Base-by-base conservation (phyloP, 192 early-diverging fungal genomes). In the Coemansia sp. region DNA sequence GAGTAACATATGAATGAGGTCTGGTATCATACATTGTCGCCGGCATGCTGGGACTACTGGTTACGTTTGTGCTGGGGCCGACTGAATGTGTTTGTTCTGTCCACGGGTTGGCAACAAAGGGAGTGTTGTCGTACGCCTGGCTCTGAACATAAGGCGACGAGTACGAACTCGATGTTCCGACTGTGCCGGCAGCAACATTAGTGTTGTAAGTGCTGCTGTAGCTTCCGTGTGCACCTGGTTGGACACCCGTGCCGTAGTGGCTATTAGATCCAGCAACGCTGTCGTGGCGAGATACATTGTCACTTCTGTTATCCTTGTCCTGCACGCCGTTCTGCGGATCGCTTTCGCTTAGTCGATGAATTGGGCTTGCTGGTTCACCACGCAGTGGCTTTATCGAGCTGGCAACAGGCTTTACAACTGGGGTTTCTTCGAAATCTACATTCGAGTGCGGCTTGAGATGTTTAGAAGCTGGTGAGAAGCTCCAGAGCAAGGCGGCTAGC, bases 401-500 rank as follows among this genome's bases (percentile, higher is more conserved):
- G 5, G 43, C 43, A 3, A 30, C 58, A 18, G 53, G 46, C 46
- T 66, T 64, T 34, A 52, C 24, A 34, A 52, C 57, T 27, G 56
- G 63, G 17, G 46, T 39, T 13, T 63, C 57, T 0, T 19, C 21
- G 14, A 48, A 27, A 37, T 43, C 46, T 33, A 15, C 58, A 33
- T 23, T 46, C 30, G 33, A 9, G 30, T 48, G 43, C 3, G 56
- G 53, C 41, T 65, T 51, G 23, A 77, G 48, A 25, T 64, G 53
- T 33, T 55, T 66, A 46, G 73, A 49, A 9, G 66, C 30, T 9
- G 64, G 64, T 19, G 57, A 51, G 19, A 71, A 54, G 27, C 67
- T 61, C 73, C 67, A 71, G 14, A 61, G 21, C 15, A 50, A 48
- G 11, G 57, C 59, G 0, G 59, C 57, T 42, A 59, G 42, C 21